Evolutionary conservation across 441 rosid species (phyloP), one percentile per base, ranked within the genome.

Genomic region (Populus hybrid): DNA sequence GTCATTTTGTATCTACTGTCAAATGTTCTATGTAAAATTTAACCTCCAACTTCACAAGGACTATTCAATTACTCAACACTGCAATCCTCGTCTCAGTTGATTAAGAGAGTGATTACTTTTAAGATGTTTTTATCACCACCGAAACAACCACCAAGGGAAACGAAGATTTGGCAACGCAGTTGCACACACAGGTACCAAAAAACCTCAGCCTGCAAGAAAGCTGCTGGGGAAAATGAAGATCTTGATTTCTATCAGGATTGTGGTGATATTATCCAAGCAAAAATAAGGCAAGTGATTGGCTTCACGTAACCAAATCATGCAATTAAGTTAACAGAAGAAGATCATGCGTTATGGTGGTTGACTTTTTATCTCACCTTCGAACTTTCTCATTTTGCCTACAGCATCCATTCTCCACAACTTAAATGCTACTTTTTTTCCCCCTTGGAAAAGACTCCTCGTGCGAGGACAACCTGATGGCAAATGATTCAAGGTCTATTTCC

Each of bases 391-490:
- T 57, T 10, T 57, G 36, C 21, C 24, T 4, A 11, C 21, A 1
- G 72, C 38, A 24, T 21, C 23, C 20, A 12, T 23, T 6, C 61
- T 14, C 8, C 35, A 61, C 26, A 36, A 24, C 38, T n/a, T 11
- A 23, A 32, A 34, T 5, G 23, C 7, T 2, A 32, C 24, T 26
- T 54, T 61, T 73, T 5, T 1, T 12, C 8, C 26, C 26, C 20
- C 18, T 0, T 10, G 9, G 16, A 26, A 64, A 34, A 64, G 38
- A 26, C 16, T 14, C 24, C 38, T 65, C 18, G 28, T 65, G 18
- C 28, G 23, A 38, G 66, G 77, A 64, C 77, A 74, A 38, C 10
- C 24, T 64, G 61, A 74, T 76, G 57, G 73, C 16, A 54, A 76
- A 76, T 12, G 68, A 69, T 54, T 24, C 59, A 40, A 70, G 79